phyloP scores from a whole-genome alignment of 441 rosid species.

The Populus hybrid region DNA sequence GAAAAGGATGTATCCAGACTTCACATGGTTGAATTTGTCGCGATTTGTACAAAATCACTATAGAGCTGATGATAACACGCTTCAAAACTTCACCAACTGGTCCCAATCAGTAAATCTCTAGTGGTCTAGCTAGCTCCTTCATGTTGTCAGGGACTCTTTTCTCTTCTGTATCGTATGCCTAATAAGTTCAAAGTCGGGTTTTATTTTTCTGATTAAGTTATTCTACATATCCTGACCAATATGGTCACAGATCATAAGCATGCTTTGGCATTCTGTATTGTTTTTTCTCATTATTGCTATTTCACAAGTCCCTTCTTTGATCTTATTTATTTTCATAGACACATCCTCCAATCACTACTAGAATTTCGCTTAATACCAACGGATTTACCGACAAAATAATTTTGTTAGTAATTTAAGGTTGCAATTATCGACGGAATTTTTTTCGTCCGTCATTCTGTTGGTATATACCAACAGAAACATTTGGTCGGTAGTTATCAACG shows the following conservation, averaged over 20 bases:
- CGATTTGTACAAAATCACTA: conserved; percentile 42
- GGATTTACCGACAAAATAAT: too few relatives aligned
- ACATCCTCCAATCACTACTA: not conserved
- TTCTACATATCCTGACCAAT: not conserved
- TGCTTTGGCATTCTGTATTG: not conserved
- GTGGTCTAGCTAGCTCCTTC: not conserved
- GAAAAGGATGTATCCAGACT: conserved; percentile 41
- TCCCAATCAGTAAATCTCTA: not conserved
- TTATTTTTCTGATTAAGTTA: too few relatives aligned
- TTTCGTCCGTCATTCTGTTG: too few relatives aligned
- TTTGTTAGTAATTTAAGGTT: too few relatives aligned
- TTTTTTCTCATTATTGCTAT: not conserved
- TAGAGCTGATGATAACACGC: conserved; percentile 43
- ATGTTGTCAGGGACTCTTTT: too few relatives aligned
- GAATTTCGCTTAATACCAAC: too few relatives aligned
- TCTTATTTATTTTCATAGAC: not conserved
- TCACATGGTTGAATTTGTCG: conserved; percentile 49
- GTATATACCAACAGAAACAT: too few relatives aligned
- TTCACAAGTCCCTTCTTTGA: not conserved
- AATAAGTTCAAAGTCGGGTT: too few relatives aligned
- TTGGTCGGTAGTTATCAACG: too few relatives aligned
- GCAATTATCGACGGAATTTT: too few relatives aligned
- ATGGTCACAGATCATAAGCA: not conserved
- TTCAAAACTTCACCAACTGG: conserved; percentile 41
- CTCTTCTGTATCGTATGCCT: too few relatives aligned